Percentiles rank a stretch among this genome's conserved stretches.
These are phyloP conservation scores for Opeltia flavorubescens DNA, from an alignment of 495 filamentous ascomycete species.

Conservation along the genomic window DNA sequence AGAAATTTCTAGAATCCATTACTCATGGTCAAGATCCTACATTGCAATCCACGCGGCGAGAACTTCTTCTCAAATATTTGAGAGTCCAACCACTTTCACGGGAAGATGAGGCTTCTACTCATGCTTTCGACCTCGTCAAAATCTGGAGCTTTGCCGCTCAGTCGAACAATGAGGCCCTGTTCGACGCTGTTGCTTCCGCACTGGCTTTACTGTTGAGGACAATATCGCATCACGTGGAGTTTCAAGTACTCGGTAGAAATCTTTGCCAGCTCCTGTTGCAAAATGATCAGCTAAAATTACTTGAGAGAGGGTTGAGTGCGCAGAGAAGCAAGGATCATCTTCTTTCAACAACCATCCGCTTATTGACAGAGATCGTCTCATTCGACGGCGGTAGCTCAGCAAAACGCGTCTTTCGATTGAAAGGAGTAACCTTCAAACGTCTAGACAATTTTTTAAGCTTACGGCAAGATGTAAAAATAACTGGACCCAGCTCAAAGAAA, in stretches of 20 bases:
- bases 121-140: constrained; percentile 60
- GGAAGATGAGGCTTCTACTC: constrained; percentile 41
- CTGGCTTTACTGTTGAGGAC: constrained; percentile 64
- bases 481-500: constrained; percentile 37
- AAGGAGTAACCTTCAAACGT: constrained; percentile 59
- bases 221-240: constrained; percentile 54
- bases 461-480: constrained; percentile 32
- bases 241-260: constrained; percentile 52
- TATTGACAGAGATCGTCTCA: constrained; percentile 62
- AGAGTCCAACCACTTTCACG: constrained; percentile 45
- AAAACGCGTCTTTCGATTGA: constrained; percentile 49
- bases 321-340: constrained; percentile 66
- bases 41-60: constrained; percentile 34
- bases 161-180: constrained; percentile 56
- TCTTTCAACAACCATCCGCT: constrained; percentile 66
- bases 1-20: constrained; percentile 56
- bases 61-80: constrained; percentile 60
- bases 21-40: constrained; percentile 33
- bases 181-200: constrained; percentile 60
- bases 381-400: constrained; percentile 74
- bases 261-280: constrained; percentile 63
- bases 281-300: constrained; percentile 54
- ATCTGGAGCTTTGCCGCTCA: constrained; percentile 64
- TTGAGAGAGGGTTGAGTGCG: constrained; percentile 57
- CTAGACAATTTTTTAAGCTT: constrained; percentile 41